These are phyloP conservation scores for Echium plantagineum DNA, from an alignment of 257 asterid species.

Conservation along the genomic window DNA sequence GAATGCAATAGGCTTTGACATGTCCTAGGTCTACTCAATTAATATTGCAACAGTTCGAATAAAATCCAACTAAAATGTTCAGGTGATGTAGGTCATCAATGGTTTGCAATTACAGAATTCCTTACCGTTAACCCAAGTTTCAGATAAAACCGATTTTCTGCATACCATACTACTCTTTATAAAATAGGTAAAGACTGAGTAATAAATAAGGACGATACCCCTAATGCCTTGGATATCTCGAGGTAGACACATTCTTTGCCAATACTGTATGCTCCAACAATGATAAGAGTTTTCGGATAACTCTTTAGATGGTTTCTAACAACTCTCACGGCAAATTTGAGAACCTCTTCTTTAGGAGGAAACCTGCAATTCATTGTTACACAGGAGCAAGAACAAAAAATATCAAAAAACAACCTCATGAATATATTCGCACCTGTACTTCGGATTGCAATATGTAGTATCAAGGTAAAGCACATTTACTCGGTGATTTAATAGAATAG, in stretches of 20 bases:
- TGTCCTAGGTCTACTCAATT: neutral
- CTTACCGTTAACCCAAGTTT: too few species aligned
- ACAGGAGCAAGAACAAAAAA: neutral
- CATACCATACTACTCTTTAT: too few species aligned
- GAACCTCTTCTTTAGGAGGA: conserved; percentile 20
- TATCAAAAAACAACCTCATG: neutral
- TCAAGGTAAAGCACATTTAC: conserved; percentile 21
- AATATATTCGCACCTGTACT: conserved; percentile 14
- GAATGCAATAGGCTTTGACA: neutral
- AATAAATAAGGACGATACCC: too few species aligned
- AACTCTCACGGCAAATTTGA: conserved; percentile 16
- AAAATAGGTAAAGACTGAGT: neutral
- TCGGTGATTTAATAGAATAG: conserved; percentile 7
- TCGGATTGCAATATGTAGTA: conserved; percentile 24
- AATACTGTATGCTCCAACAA: conserved; percentile 26
- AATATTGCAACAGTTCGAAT: too few species aligned
- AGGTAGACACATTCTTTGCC: conserved; percentile 27
- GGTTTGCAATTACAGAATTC: too few species aligned
- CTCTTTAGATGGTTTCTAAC: conserved; percentile 9
- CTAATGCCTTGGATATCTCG: conserved; percentile 22
- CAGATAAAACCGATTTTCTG: too few species aligned
- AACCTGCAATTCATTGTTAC: conserved; percentile 12
- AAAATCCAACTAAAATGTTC: too few species aligned
- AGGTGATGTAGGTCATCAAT: too few species aligned
- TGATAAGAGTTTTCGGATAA: conserved; percentile 14